Evolutionary conservation across 768 basidiomycete species (phyloP).

Genomic region (Butyriboletus loyo): DNA sequence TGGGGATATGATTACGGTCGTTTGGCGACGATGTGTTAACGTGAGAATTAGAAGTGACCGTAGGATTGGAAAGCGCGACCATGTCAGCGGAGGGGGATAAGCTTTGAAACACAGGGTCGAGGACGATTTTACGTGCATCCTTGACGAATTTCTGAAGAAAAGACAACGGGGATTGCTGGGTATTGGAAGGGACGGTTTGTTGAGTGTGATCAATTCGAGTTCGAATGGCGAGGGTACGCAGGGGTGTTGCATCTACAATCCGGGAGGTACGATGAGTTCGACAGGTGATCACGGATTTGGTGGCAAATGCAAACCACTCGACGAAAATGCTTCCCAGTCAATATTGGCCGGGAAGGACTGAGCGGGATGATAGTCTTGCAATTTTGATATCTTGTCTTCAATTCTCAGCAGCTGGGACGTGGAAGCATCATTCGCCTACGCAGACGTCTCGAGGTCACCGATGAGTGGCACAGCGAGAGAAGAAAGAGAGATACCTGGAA

Average conservation of each 20-base stretch:
- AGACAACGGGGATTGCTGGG: conserved; percentile 46
- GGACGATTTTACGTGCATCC: conserved; percentile 44
- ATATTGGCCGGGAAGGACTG: conserved; percentile 45
- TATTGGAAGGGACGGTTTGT: conserved; percentile 37
- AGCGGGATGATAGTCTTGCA: conserved; percentile 41
- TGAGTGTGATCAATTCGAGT: conserved; percentile 37
- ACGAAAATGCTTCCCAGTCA: conserved; percentile 60
- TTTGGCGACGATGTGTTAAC: conserved; percentile 21
- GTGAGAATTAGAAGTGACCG: conserved; percentile 26
- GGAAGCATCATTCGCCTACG: conserved; percentile 11
- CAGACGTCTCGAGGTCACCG: conserved; percentile 13
- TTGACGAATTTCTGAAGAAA: conserved; percentile 58
- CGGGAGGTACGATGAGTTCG: conserved; percentile 6
- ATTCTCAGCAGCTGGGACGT: conserved; percentile 30
- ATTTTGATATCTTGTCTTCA: conserved; percentile 41
- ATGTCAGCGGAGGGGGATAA: conserved; percentile 17
- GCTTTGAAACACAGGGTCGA: conserved; percentile 42
- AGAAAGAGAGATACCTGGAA: conserved; percentile 32
- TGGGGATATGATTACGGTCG: conserved; percentile 18
- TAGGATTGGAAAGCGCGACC: conserved; percentile 24
- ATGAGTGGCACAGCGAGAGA: conserved; percentile 11
- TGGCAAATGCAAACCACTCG: conserved; percentile 44
- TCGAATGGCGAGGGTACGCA: conserved; percentile 45
- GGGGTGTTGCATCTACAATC: conserved; percentile 49
- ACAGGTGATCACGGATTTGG: neutral